Base-by-base conservation (phyloP, 371 early-diverging fungal species). In the Blastocladiella emersonii region DNA sequence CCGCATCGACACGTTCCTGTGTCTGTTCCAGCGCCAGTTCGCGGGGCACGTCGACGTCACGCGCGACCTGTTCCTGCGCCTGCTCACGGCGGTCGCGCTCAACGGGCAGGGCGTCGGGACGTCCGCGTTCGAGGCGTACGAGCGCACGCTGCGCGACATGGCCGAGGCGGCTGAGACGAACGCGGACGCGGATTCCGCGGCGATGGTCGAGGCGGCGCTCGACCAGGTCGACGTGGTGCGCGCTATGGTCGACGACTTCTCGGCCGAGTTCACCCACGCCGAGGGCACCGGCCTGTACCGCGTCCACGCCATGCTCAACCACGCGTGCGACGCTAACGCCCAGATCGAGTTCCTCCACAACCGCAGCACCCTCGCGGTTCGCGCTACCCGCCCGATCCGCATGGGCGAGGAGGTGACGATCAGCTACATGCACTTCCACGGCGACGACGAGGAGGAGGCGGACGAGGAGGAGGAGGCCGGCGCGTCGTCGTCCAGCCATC, bases 251-350 rank as follows among this genome's bases (percentile, higher is more conserved):
- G 65, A 63, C 21, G 65, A 65, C 51, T n/a, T 37, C 27, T 62
- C 62, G n/a, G 65, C 43, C 19, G 43, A 59, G 23, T 65, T 65
- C 27, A 65, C 65, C 4, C 65, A 63, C 35, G 61, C 63, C 27
- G 65, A 65, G 55, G 65, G 65, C 36, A 62, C 62, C 2, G 65
- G 63, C 25, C 45, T 65, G 25, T 65, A 65, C 56, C 41, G 30
- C 36, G 27, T 49, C 15, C 65, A 65, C 35, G 34, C 41, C 37
- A 41, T 48, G 30, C 25, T 65, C 21, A 65, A 65, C 34, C 65
- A 65, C 51, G 49, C 55, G 15, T 65, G 65, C 63, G 65, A 27
- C 15, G 35, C 65, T 6, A 65, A 65, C 36, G 63, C 65, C 35
- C 32, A 64, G 56, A 59, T 64, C 12, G 19, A 34, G 27, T 64